Evolutionary conservation across 495 filamentous ascomycete genomes (phyloP).

Genomic region (Penicillium riverlandense): DNA sequence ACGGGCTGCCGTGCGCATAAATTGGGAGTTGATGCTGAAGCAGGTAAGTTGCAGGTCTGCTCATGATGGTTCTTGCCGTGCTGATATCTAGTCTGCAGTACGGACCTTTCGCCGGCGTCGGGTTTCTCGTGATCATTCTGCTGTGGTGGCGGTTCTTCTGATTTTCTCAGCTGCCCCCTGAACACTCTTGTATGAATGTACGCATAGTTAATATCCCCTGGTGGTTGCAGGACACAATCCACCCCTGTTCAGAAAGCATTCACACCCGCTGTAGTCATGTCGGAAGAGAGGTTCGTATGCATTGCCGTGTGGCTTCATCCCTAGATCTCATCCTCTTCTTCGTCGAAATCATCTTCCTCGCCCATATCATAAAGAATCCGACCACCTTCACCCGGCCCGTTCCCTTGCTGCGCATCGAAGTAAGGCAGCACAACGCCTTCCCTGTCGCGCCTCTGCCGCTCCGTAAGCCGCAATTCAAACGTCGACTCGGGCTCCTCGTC

Average conservation of each 20-base stretch:
- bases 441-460: conserved; percentile 74
- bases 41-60: conserved; percentile 49
- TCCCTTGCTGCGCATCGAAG: conserved; percentile 83
- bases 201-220: conserved; percentile 34
- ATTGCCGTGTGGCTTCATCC: conserved; percentile 2
- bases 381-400: conserved; percentile 73
- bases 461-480: conserved; percentile 83
- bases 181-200: conserved; percentile 30
- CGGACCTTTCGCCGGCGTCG: conserved; percentile 76
- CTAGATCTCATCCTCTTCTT: conserved; percentile 96
- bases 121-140: conserved; percentile 72
- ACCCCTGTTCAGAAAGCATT: conserved; percentile 10
- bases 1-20: conserved; percentile 88
- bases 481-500: conserved; percentile 57
- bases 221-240: conserved; percentile 34
- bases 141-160: conserved; percentile 92
- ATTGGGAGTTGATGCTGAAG: conserved; percentile 94
- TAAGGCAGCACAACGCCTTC: conserved; percentile 90
- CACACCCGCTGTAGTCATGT: neutral
- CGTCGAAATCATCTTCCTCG: conserved; percentile 94
- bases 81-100: conserved; percentile 49
- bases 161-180: neutral
- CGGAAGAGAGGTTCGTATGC: neutral
- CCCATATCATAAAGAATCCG: conserved; percentile 96
- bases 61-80: neutral